Conservation (phyloP, 2,329 filamentous ascomycete genomes). For the Venturiaceae sp. region DNA sequence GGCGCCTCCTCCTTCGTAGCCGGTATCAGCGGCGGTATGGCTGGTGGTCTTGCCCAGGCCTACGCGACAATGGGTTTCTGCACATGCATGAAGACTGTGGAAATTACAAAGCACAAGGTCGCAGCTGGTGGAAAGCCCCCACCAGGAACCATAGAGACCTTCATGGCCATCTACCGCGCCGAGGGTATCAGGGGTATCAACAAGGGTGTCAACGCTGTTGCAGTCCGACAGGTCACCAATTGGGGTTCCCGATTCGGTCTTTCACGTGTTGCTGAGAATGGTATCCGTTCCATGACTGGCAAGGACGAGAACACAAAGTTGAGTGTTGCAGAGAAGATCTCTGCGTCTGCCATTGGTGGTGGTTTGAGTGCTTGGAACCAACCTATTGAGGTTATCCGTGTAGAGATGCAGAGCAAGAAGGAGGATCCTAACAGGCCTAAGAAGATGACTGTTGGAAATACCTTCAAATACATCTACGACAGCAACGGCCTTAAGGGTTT, state of each 20-base stretch:
- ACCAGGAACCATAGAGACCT: constrained; percentile 85
- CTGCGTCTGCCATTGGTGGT: constrained; percentile 79
- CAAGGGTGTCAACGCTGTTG: constrained; percentile 96
- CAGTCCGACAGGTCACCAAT: constrained; percentile 98
- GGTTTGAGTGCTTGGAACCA: constrained; percentile 98
- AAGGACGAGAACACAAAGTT: constrained; percentile 78
- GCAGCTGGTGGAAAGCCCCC: constrained; percentile 74
- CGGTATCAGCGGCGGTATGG: constrained; percentile 86
- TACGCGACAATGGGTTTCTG: constrained; percentile 99
- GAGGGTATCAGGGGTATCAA: constrained; percentile 96
- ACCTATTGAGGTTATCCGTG: constrained; percentile 98
- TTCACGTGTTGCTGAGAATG: constrained; percentile 79
- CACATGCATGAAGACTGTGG: constrained; percentile 99
- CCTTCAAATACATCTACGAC: constrained; percentile 75
- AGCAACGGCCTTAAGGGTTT: constrained; percentile 83
- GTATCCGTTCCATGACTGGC: constrained; percentile 67
- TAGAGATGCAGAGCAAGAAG: constrained; percentile 99
- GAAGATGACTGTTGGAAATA: constrained; percentile 94
- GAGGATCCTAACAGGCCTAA: constrained; percentile 95
- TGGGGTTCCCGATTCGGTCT: constrained; percentile 97
- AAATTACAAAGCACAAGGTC: constrained; percentile 98
- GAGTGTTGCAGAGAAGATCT: constrained; percentile 72
- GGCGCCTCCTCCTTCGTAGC: constrained; percentile 80
- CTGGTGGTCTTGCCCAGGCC: constrained; percentile 90
- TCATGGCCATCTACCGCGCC: constrained; percentile 91